Percentiles rank a stretch among this genome's conserved stretches.
Evolutionary conservation across 192 early-diverging fungal species (phyloP).

Genomic region (Podila verticillata): DNA sequence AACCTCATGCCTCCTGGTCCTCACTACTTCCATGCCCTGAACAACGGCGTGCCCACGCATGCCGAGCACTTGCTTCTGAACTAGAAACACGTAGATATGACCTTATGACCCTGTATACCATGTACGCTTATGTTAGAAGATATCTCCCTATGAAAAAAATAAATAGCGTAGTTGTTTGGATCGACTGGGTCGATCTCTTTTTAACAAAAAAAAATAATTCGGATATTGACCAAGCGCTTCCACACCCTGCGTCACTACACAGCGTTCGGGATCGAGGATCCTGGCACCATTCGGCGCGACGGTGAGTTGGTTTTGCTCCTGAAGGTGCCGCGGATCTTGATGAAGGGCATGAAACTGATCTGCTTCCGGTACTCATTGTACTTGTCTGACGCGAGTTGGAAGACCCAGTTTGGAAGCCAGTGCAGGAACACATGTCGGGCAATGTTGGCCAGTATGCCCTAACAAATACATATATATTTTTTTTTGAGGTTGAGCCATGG

Average conservation of each 20-base stretch:
- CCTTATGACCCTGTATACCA: too few relatives aligned
- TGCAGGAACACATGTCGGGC: slow-evolving; percentile 6
- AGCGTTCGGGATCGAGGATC: too few relatives aligned
- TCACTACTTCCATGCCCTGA: slow-evolving; percentile 58
- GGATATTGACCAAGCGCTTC: too few relatives aligned
- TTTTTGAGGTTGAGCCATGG: too few relatives aligned
- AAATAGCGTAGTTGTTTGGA: too few relatives aligned
- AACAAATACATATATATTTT: too few relatives aligned
- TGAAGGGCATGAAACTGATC: slow-evolving; percentile 13
- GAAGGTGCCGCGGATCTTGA: slow-evolving; percentile 13
- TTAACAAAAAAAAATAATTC: too few relatives aligned
- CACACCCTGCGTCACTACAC: too few relatives aligned
- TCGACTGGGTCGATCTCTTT: too few relatives aligned
- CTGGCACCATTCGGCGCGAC: background rate
- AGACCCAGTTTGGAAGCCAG: slow-evolving; percentile 20
- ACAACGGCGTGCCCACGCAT: slow-evolving; percentile 57
- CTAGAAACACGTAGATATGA: slow-evolving; percentile 1
- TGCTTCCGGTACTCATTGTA: slow-evolving; percentile 8
- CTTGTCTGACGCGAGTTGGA: slow-evolving; percentile 1
- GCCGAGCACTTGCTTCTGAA: slow-evolving; percentile 36
- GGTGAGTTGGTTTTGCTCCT: background rate
- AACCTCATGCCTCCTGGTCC: slow-evolving; percentile 66
- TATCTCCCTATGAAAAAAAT: too few relatives aligned
- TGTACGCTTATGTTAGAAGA: too few relatives aligned
- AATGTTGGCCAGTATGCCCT: background rate